These are phyloP conservation scores for Hypomyces rosellus DNA, from an alignment of 2,329 filamentous ascomycete genomes.

Conservation along the genomic window DNA sequence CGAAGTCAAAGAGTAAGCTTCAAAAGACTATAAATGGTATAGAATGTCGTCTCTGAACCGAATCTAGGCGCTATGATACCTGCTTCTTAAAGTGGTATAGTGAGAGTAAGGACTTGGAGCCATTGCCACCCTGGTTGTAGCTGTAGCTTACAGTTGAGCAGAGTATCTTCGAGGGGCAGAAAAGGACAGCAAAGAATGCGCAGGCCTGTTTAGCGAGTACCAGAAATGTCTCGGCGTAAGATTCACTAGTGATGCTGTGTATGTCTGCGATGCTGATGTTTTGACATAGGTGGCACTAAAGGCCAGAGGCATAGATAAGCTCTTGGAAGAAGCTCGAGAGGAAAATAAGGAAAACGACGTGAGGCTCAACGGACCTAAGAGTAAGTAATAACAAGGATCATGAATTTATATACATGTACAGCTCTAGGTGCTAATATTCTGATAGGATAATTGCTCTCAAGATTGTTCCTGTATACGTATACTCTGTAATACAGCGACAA, in stretches of 20 bases:
- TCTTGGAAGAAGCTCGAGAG: conserved; percentile 85
- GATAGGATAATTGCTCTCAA: not conserved
- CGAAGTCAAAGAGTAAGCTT: conserved; percentile 80
- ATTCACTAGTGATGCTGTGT: not conserved
- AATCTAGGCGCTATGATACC: conserved; percentile 76
- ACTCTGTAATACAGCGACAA: too few relatives aligned
- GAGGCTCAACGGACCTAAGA: conserved; percentile 37
- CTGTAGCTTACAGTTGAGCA: conserved; percentile 27
- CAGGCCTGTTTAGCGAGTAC: conserved; percentile 79
- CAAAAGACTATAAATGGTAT: not conserved
- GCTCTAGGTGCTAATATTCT: not conserved
- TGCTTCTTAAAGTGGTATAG: conserved; percentile 99
- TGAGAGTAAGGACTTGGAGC: conserved; percentile 62
- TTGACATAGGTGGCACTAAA: conserved; percentile 68
- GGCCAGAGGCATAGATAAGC: conserved; percentile 83
- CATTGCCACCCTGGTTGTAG: conserved; percentile 10
- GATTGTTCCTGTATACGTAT: too few relatives aligned
- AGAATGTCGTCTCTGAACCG: not conserved
- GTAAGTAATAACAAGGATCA: conserved; percentile 20
- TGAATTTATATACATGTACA: not conserved
- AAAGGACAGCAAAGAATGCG: conserved; percentile 77
- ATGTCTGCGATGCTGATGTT: not conserved
- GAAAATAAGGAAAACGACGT: conserved; percentile 84
- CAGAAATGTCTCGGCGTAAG: conserved; percentile 73
- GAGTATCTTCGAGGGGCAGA: conserved; percentile 87